phyloP scores from a whole-genome alignment of 345 rosid species.

The Eucalyptus coolabah region DNA sequence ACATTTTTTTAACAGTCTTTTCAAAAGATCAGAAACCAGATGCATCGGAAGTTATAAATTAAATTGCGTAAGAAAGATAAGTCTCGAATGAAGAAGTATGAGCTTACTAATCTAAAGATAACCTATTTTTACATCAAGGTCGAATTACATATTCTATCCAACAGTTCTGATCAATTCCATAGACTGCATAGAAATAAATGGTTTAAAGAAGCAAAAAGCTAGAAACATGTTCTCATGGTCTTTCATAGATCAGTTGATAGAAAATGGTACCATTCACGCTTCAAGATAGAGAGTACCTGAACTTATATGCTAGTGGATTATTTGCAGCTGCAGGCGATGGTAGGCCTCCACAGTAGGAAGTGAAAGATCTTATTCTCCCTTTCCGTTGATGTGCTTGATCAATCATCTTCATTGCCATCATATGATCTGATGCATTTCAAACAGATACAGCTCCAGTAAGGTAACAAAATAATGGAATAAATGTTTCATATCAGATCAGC shows the following conservation, averaged over 20 bases:
- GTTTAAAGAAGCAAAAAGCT: neutral
- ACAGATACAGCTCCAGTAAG: neutral
- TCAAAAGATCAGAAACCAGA: neutral
- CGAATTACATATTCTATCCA: neutral
- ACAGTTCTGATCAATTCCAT: neutral
- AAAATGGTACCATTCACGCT: neutral
- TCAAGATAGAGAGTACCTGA: constrained; percentile 38
- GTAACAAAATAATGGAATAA: neutral
- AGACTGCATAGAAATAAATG: neutral
- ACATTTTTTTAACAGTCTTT: neutral
- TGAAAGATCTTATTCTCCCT: constrained; percentile 72
- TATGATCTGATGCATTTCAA: constrained; percentile 53
- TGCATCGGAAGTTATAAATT: neutral
- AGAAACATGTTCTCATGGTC: neutral
- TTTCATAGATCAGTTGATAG: neutral
- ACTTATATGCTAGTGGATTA: constrained; percentile 87
- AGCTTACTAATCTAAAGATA: neutral
- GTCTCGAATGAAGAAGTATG: neutral
- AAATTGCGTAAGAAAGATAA: neutral
- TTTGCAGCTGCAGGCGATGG: constrained; percentile 98
- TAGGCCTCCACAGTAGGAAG: constrained; percentile 89
- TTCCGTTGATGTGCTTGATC: constrained; percentile 49
- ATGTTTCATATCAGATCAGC: neutral
- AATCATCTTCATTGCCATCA: constrained; percentile 98
- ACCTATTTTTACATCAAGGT: neutral